Conservation (phyloP, 2,329 filamentous ascomycete genomes). For the Sporothrix dimorphospora region DNA sequence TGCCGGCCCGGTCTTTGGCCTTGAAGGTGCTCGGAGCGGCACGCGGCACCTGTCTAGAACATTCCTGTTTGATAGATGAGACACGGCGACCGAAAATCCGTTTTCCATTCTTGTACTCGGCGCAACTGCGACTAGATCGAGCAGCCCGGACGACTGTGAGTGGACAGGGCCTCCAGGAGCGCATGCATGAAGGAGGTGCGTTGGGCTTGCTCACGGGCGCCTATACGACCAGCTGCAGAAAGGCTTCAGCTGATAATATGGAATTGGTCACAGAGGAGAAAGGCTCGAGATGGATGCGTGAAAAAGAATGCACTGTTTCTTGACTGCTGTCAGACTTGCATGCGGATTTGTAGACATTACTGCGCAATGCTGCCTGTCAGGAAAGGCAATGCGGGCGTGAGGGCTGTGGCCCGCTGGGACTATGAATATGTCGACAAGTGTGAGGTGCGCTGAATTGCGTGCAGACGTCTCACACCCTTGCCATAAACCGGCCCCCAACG, state of each 20-base stretch:
- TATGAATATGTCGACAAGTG: neutral
- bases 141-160: neutral
- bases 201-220: neutral
- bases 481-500: neutral
- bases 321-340: neutral
- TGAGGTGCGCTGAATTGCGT: neutral
- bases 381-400: neutral
- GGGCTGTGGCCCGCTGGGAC: neutral
- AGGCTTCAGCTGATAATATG: neutral
- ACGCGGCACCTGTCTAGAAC: neutral
- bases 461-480: neutral
- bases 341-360: neutral
- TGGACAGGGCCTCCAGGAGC: neutral
- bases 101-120: neutral
- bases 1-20: neutral
- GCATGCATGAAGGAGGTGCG: constrained; percentile 10
- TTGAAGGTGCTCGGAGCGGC: neutral
- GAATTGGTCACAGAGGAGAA: neutral
- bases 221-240: neutral
- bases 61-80: neutral
- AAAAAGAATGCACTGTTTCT: neutral
- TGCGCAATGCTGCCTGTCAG: neutral
- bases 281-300: neutral
- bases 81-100: neutral
- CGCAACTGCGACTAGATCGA: neutral